Evolutionary conservation across 2,329 filamentous ascomycete genomes (phyloP).

Genomic region (Cladosporium sp.): DNA sequence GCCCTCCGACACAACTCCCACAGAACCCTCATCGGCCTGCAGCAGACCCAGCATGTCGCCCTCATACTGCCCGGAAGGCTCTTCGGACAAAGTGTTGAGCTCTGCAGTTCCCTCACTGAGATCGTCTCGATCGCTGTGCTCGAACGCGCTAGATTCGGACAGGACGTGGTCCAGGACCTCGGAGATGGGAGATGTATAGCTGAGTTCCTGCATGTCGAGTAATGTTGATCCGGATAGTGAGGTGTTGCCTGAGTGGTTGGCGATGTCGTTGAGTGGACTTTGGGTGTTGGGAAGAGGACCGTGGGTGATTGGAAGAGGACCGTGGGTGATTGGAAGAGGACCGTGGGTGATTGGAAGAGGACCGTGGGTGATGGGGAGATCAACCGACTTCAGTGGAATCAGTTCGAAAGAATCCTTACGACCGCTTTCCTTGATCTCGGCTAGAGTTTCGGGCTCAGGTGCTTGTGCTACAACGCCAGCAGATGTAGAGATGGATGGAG

Average conservation of each 20-base stretch:
- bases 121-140: neutral
- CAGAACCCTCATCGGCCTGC: no score
- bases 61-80: constrained; percentile 4
- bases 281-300: neutral
- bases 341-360: no score
- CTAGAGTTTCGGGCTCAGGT: neutral
- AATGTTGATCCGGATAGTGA: neutral
- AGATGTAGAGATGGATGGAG: neutral
- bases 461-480: neutral
- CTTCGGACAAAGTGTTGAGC: neutral
- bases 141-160: constrained; percentile 10
- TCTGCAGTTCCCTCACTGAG: neutral
- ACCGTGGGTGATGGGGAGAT: neutral
- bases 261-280: neutral
- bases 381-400: neutral
- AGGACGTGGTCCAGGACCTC: neutral
- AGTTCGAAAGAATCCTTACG: neutral
- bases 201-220: neutral
- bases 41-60: no score
- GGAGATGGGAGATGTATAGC: neutral
- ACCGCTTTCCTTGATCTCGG: neutral
- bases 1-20: no score
- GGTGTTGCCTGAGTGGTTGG: neutral
- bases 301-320: no score
- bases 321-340: no score